Evolutionary conservation across 192 early-diverging fungal species (phyloP).

Genomic region (Podila horticola): DNA sequence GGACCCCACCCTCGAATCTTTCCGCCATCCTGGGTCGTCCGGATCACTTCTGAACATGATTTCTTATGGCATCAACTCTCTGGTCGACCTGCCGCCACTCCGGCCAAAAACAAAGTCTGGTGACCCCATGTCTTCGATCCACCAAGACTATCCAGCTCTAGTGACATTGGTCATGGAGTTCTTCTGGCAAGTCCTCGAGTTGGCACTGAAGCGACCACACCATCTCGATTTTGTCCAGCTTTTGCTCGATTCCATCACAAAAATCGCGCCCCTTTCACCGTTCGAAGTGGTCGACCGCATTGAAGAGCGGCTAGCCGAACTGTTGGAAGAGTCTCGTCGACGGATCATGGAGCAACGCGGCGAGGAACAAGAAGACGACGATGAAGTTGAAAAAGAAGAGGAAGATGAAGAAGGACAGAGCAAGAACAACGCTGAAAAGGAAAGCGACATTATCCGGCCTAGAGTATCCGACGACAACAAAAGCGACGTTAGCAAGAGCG

Average conservation of each 20-base stretch:
- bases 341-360: constrained; percentile 49
- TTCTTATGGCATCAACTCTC: constrained; percentile 44
- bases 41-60: constrained; percentile 51
- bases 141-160: constrained; percentile 41
- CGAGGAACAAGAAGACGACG: background rate
- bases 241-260: constrained; percentile 43
- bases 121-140: constrained; percentile 11
- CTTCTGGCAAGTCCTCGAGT: constrained; percentile 44
- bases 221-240: constrained; percentile 51
- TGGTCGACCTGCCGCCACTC: constrained; percentile 41
- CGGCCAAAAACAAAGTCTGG: constrained; percentile 22
- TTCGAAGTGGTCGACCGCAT: constrained; percentile 49
- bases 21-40: constrained; percentile 47
- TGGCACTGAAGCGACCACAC: constrained; percentile 42
- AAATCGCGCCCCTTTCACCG: constrained; percentile 33
- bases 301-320: constrained; percentile 46
- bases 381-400: constrained; percentile 8
- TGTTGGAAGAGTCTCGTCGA: constrained; percentile 42
- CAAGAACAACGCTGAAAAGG: background rate
- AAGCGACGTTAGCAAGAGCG: constrained; percentile 16
- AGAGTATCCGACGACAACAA: constrained; percentile 7
- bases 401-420: background rate
- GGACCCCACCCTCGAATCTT: constrained; percentile 38
- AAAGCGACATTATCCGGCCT: constrained; percentile 12
- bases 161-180: constrained; percentile 48